Conservation (phyloP, 306 rosid species). For the Fragaria nilgerrensis region DNA sequence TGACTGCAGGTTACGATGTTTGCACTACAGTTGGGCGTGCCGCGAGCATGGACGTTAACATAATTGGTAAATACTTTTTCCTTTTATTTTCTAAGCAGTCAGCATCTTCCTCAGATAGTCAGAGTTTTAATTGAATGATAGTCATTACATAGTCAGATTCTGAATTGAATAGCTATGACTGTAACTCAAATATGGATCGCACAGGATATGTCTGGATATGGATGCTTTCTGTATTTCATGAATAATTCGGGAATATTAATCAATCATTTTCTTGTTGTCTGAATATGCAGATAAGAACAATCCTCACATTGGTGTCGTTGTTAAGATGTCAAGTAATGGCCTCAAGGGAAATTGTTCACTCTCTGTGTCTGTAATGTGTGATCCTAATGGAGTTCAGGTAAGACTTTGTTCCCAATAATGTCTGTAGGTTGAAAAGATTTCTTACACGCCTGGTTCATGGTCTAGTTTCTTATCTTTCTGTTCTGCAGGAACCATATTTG, state of each 20-base stretch:
- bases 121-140: too few species aligned
- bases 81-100: background rate
- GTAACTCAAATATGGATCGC: slow-evolving; percentile 17
- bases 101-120: slow-evolving; percentile 1
- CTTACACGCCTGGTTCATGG: slow-evolving; percentile 17
- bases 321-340: slow-evolving; percentile 66
- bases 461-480: slow-evolving; percentile 28
- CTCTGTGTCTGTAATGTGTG: slow-evolving; percentile 76
- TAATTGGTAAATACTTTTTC: slow-evolving; percentile 56
- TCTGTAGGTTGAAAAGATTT: slow-evolving; percentile 20
- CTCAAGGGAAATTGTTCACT: slow-evolving; percentile 69
- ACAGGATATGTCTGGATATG: background rate
- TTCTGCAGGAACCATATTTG: slow-evolving; percentile 57
- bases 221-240: slow-evolving; percentile 1
- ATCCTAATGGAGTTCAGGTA: slow-evolving; percentile 65
- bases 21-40: slow-evolving; percentile 69
- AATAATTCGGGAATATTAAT: slow-evolving; percentile 14
- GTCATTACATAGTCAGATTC: background rate
- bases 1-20: slow-evolving; percentile 75
- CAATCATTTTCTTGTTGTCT: slow-evolving; percentile 20
- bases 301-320: slow-evolving; percentile 68
- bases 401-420: slow-evolving; percentile 12
- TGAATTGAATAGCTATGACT: slow-evolving; percentile 10
- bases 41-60: slow-evolving; percentile 44
- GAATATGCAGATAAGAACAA: slow-evolving; percentile 62